Base-by-base conservation (phyloP, 1,139 yeast genomes). In the Debaryomycetaceae sp. region DNA sequence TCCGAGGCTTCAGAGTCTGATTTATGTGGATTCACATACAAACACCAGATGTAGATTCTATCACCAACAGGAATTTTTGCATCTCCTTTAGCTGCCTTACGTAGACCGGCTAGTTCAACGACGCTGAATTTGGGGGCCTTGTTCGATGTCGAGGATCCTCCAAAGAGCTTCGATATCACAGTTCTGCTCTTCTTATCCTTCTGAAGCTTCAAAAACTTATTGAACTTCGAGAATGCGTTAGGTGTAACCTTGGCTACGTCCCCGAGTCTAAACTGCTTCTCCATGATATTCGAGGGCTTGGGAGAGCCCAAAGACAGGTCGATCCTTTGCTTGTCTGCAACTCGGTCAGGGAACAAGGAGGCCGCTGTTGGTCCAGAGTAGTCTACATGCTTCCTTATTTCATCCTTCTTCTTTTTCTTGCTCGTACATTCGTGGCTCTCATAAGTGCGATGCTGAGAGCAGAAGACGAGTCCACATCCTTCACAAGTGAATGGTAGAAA, bases 81-180 rank as follows among this genome's bases (percentile, higher is more conserved):
- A 57, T 88, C 95, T 2, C 98, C 97, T 49, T 74, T 76, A 1
- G 96, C 91, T 1, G 56, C 58, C 45, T 75, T 74, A 51, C 81
- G 78, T 60, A 57, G 75, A 51, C 53, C 36, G 7, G 63, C 60
- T 38, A 67, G 41, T 37, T 68, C 72, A 1, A 56, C 64, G 5
- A 57, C 52, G 17, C 57, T 57, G 23, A 42, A 42, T 8, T 50
- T 34, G 4, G 51, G 39, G 17, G 51, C 38, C 24, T 35, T 40
- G 6, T 14, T 17, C 6, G 48, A 24, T 8, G 20, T 20, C 5
- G 48, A 9, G n/a, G 41, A 39, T 31, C 36, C 43, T 5, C 54
- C 55, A 45, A 60, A 58, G 14, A 59, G 42, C 47, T 57, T 59
- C 5, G 53, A 49, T 34, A 57, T 47, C n/a, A 49, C 36, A 5